Base-by-base conservation (phyloP, 2,329 filamentous ascomycete species). In the Penicillium digitatum region DNA sequence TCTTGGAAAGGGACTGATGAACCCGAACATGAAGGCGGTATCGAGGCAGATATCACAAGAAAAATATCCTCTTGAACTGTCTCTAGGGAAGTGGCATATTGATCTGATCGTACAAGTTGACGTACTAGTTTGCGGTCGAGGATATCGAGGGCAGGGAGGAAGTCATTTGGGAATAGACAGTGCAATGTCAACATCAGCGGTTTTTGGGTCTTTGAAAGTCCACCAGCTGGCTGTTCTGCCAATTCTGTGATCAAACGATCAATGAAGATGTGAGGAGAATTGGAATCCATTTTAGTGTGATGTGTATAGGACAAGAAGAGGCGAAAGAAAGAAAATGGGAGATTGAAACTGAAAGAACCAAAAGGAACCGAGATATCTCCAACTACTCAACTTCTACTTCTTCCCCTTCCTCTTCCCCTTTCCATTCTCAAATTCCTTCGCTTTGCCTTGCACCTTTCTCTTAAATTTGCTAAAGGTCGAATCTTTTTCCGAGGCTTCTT, bases 121-220 rank as follows among this genome's bases (percentile, higher is more conserved):
- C 79, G 85, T 32, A 96, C 83, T 0, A 94, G 81, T 3, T 81
- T 76, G 26, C 90, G 83, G 71, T 99, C 94, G 0, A 99, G 80
- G 0, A 97, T 80, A 71, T 97, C 92, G 3, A 99, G 80, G 0
- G 93, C 90, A 3, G 90, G 89, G 1, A 96, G 84, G 2, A 96
- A 76, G 51, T 90, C 82, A 59, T 84, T 83, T 0, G 91, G 91
- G 67, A 95, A 95, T 14, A 96, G 76, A 32, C 90, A 88, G 74
- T 96, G 92, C 0, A 96, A 81, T 0, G 89, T 90, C 1, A 90
- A 77, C n/a, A 96, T 77, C 16, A 88, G 75, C 46, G 82, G 79
- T 62, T 81, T 82, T 45, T 71, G 55, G 56, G 67, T 47, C 42
- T 64, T 45, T 38, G 68, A 48, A 11, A 69, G 61, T 18, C 62